Base-by-base conservation (phyloP, 768 basidiomycete genomes). In the Leccinum subgranulosum region DNA sequence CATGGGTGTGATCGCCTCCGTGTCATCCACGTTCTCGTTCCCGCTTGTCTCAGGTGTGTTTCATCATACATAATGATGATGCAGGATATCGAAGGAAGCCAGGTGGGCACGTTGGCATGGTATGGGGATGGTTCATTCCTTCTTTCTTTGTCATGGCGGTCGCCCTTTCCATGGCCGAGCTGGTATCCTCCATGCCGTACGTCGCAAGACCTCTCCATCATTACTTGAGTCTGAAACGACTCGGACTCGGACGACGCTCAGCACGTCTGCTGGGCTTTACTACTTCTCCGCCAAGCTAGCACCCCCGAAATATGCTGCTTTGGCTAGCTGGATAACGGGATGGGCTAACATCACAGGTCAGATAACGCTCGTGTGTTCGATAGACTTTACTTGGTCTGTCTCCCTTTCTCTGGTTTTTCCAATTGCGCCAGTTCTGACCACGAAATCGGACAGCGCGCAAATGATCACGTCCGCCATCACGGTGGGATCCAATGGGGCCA, bases 281-380 rank as follows among this genome's bases (percentile, higher is more conserved):
- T 90, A 89, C 69, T 90, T 89, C 70, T 86, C 88, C 2, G 85
- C 88, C 0, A 89, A 86, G 66, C 70, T 90, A 46, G 88, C 88
- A 3, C 85, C 86, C 1, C 77, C 78, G 6, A 76, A 79, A 63
- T 82, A 83, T 55, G 78, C 84, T 3, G 77, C 86, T 7, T 71
- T 90, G 52, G 83, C 85, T 1, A 84, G 85, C 60, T 79, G 77
- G 77, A 73, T 80, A 53, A 77, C 74, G 55, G 84, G 85, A 7
- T 88, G 86, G 86, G 85, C 87, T 14, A 89, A 89, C 61, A 79
- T 88, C 43, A 88, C 86, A 12, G 87, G 87, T 27, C 87, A 86
- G 69, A 74, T 85, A 17, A 78, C 85, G 1, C 79, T 88, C 6
- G 86, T 90, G 47, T 87, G 85, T 65, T 86, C 84, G 6, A 90